Conservation (phyloP, 2,329 filamentous ascomycete species). For the Bipolaris oryzae region DNA sequence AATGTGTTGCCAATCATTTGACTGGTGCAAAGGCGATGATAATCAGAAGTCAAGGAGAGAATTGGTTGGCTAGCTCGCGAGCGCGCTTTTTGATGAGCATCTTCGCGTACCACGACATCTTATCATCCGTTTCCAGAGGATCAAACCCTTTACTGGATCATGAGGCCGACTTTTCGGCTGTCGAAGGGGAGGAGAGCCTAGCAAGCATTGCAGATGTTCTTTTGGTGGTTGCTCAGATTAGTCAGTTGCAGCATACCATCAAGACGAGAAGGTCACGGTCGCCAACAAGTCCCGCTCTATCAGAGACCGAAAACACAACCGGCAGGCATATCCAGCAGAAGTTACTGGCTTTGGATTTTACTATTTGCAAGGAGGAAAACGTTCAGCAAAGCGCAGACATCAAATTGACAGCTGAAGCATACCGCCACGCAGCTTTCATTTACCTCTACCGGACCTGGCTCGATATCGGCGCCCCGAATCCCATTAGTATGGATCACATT, state of each 20-base stretch:
- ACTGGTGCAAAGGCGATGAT: constrained; percentile 42
- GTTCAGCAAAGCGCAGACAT: constrained; percentile 19
- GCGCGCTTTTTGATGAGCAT: constrained; percentile 37
- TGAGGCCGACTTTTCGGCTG: constrained; percentile 23
- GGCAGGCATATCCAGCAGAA: constrained; percentile 29
- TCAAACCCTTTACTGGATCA: constrained; percentile 34
- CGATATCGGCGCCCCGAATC: constrained; percentile 38
- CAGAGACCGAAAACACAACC: constrained; percentile 25
- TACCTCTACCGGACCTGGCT: constrained; percentile 44
- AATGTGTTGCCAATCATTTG: constrained; percentile 36
- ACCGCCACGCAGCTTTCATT: constrained; percentile 43
- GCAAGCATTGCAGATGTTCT: constrained; percentile 34
- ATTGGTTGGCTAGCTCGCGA: constrained; percentile 25
- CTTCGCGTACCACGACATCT: constrained; percentile 43
- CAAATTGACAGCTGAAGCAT: constrained; percentile 34
- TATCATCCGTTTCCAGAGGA: constrained; percentile 38
- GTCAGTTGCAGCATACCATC: constrained; percentile 30
- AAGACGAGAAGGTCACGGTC: constrained; percentile 17
- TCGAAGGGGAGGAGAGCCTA: constrained; percentile 34
- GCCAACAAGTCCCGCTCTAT: constrained; percentile 11
- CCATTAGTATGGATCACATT: constrained; percentile 37
- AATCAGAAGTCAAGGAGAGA: constrained; percentile 15
- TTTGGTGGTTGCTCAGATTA: constrained; percentile 35
- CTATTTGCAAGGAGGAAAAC: background rate
- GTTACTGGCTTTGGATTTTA: constrained; percentile 27